Conservation (phyloP, 148 eudicot species). For the Rhododendron ovatum region DNA sequence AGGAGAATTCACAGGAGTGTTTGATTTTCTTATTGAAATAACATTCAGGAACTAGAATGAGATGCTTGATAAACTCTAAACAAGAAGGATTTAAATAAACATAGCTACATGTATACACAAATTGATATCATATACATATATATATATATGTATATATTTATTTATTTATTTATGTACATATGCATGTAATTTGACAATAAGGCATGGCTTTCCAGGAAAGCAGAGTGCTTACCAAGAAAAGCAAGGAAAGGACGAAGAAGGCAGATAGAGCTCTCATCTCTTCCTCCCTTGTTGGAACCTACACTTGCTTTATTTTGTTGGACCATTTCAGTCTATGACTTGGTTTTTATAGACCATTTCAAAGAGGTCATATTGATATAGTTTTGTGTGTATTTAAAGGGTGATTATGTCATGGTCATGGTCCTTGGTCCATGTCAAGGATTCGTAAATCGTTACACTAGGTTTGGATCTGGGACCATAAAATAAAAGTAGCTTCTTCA, state of each 20-base stretch:
- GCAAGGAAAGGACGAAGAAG: constrained; percentile 13
- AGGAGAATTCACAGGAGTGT: neutral
- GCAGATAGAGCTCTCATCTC: constrained; percentile 19
- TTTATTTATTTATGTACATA: too few species aligned
- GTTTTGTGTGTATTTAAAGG: neutral
- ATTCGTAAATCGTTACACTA: too few species aligned
- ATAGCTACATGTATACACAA: neutral
- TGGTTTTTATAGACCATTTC: constrained; percentile 10
- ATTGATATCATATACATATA: neutral
- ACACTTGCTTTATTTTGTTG: neutral
- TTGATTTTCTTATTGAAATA: neutral
- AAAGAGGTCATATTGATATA: neutral
- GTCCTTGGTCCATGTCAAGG: neutral
- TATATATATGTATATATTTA: too few species aligned
- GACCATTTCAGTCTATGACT: neutral
- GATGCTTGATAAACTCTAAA: neutral
- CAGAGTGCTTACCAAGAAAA: constrained; percentile 17
- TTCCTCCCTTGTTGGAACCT: neutral
- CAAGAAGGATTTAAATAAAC: neutral
- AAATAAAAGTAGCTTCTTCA: neutral
- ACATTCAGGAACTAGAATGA: neutral
- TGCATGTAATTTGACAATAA: neutral
- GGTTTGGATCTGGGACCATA: neutral
- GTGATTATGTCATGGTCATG: neutral
- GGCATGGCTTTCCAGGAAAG: neutral